Conservation (phyloP, 352 stramenopile genomes). For the Paralagenidium karlingii region DNA sequence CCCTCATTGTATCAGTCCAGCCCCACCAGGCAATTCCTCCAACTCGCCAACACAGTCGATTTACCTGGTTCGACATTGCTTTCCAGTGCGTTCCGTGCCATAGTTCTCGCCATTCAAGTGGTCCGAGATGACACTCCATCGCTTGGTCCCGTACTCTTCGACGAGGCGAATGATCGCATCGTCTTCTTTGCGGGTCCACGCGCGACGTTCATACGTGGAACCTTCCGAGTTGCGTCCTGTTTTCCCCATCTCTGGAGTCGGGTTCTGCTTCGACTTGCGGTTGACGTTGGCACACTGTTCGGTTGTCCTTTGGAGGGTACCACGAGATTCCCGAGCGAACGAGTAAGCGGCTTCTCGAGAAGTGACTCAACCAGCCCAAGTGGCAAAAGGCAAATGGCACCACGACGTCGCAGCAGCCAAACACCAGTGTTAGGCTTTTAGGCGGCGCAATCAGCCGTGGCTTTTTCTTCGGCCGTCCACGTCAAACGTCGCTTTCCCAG, state of each 20-base stretch:
- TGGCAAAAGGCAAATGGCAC: too few relatives aligned
- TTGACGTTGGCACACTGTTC: too few relatives aligned
- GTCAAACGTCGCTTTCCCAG: too few relatives aligned
- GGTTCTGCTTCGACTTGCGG: too few relatives aligned
- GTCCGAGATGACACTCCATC: constrained; percentile 80
- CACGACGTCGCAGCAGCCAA: too few relatives aligned
- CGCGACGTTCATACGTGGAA: constrained; percentile 69
- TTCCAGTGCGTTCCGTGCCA: constrained; percentile 71
- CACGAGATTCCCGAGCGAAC: too few relatives aligned
- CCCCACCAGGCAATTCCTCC: neutral
- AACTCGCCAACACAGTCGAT: neutral
- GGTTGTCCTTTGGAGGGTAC: too few relatives aligned
- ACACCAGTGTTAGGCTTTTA: too few relatives aligned
- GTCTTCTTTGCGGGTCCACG: constrained; percentile 79
- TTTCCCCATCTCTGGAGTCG: constrained; percentile 21
- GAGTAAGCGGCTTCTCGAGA: too few relatives aligned
- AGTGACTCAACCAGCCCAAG: too few relatives aligned
- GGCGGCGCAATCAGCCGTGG: too few relatives aligned
- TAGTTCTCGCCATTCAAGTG: constrained; percentile 77
- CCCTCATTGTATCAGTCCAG: neutral
- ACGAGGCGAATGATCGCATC: constrained; percentile 76
- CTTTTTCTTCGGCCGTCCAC: too few relatives aligned
- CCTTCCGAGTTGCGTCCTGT: constrained; percentile 13
- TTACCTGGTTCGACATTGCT: constrained; percentile 67
- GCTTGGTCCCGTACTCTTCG: constrained; percentile 79